Base-by-base conservation (phyloP, 2,329 filamentous ascomycete genomes). In the Xylaria digitata region DNA sequence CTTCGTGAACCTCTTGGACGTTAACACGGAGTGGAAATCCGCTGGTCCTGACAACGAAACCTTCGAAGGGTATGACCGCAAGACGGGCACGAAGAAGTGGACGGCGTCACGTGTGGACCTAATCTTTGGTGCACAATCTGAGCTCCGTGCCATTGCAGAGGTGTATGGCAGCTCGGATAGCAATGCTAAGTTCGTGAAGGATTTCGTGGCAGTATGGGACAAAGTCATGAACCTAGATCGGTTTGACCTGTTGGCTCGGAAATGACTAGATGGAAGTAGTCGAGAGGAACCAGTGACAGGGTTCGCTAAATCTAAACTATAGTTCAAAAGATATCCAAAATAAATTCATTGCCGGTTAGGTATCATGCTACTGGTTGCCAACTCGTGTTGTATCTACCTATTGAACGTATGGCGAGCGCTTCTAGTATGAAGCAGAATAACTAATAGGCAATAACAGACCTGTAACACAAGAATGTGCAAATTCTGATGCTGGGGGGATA, bases 1-100 rank as follows among this genome's bases (percentile, higher is more conserved):
- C 85, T 94, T 94, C 75, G 86, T 92, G 79, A 93, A 94, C 81
- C 83, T 94, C 1, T 86, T 94, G 26, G 90, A 93, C 75, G 86
- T 85, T 74, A 81, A 80, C 78, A 91, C 86, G 6, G 82, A 80
- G 23, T 94, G 92, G 92, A 88, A 87, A 80, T 74, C 85, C 0
- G 80, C 80, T 45, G 80, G 81, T 64, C 71, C 73, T n/a, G 80
- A 79, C 61, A 76, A 80, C 40, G 90, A 93, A 73, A 62, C 84
- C 57, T 93, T 86, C 78, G 85, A 88, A 68, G 91, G 89, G 42
- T 74, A 80, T 15, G 89, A 92, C 80, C 88, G 87, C 77, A 89
- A 89, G 82, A 86, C 85, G 17, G 89, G 89, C 59, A 74, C 81
- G 55, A 85, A 86, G 82, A 92, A 89, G 82, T 93, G 89, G 88